phyloP scores from a whole-genome alignment of 176 grass and related monocot genomes.

The Phoenix roebelenii region DNA sequence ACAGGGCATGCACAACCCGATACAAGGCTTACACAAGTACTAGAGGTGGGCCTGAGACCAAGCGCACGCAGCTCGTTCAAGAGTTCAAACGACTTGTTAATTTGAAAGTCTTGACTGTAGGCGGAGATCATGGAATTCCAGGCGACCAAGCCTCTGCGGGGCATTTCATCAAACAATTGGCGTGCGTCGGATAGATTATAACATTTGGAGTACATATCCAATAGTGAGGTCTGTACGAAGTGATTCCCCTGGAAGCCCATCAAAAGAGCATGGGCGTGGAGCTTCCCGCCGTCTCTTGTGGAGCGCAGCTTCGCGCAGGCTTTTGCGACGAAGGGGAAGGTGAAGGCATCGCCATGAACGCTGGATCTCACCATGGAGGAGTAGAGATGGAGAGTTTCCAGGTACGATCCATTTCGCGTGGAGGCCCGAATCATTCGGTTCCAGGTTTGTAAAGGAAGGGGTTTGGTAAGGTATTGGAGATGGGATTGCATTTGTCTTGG shows the following conservation, averaged over 20 bases:
- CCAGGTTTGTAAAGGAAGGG: conserved; percentile 23
- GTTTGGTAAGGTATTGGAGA: no score
- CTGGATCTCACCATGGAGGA: conserved; percentile 32
- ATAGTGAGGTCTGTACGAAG: conserved; percentile 43
- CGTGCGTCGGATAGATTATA: conserved; percentile 29
- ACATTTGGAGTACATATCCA: conserved; percentile 63
- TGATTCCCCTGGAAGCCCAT: conserved; percentile 19
- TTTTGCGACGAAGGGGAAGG: conserved; percentile 58
- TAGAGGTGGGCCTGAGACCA: conserved; percentile 19
- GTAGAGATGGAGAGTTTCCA: conserved; percentile 34
- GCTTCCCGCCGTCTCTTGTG: conserved; percentile 25
- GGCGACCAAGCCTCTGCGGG: conserved; percentile 24
- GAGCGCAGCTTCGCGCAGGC: conserved; percentile 47
- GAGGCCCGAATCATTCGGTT: conserved; percentile 36
- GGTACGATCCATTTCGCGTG: conserved; percentile 22
- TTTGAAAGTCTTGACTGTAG: conserved; percentile 16
- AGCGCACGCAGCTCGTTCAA: conserved; percentile 29
- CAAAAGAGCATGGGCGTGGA: conserved; percentile 38
- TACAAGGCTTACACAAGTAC: conserved; percentile 32
- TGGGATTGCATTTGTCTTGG: no score
- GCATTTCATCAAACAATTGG: conserved; percentile 52
- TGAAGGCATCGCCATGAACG: conserved; percentile 36
- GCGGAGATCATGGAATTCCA: conserved; percentile 56
- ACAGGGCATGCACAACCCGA: conserved; percentile 14
- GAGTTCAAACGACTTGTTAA: conserved; percentile 18